Base-by-base conservation (phyloP, 768 basidiomycete genomes). In the Tephrocybe rancida region DNA sequence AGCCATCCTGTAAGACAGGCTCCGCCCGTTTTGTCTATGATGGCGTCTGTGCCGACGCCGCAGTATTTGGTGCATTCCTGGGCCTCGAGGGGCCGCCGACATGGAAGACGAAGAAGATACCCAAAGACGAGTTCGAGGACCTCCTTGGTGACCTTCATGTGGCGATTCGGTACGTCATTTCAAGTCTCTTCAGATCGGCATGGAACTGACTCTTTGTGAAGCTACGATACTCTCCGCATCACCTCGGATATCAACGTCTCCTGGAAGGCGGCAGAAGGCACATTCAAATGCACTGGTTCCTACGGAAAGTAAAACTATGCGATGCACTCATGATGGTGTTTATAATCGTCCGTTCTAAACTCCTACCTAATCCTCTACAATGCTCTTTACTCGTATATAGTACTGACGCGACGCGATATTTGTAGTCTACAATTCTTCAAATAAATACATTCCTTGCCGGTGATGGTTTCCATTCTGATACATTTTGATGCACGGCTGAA, bases 281-380 rank as follows among this genome's bases (percentile, higher is more conserved):
- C 81, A 47, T 82, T 84, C 71, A 83, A 83, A 63, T 76, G 81
- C 61, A 83, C 77, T 55, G 80, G 81, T 19, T 67, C 74, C 9
- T 80, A 82, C 55, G 79, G 78, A 35, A 58, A 62, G 52, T 67
- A 54, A 52, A 21, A 44, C 2, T 42, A 7, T 24, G 13, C 43
- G 13, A 32, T 32, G 13, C 30, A 32, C 30, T 7, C 6, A 7
- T 7, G 7, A 32, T 13, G 10, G 4, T 16, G n/a, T 9, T 13
- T 37, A 9, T 37, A 37, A n/a, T n/a, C n/a, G 11, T 3, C 39
- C 21, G n/a, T 21, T 41, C 22, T 37, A 37, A 13, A 16, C 10
- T 37, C 16, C 35, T 16, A 37, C 21, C 27, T n/a, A 46, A 32
- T n/a, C 21, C 14, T 38, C 3, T 43, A 26, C 19, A 32, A 44